Conservation (phyloP, 2,329 filamentous ascomycete species). For the Ustulina deusta region DNA sequence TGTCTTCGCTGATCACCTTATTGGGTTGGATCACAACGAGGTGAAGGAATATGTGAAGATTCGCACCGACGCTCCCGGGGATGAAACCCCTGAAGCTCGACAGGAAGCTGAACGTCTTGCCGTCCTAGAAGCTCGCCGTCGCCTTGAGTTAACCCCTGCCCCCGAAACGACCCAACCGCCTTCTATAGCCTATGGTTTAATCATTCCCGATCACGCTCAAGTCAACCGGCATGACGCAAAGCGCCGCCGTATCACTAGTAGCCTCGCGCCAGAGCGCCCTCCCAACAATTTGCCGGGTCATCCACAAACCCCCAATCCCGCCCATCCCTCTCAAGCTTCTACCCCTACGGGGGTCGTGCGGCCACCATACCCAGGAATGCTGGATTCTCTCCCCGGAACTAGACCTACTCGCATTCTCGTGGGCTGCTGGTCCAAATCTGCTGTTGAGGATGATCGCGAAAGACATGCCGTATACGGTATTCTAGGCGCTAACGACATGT, state of each 20-base stretch:
- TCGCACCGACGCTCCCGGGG: conserved; percentile 54
- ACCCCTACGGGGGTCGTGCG: conserved; percentile 21
- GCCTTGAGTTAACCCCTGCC: conserved; percentile 58
- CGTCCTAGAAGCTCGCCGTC: conserved; percentile 60
- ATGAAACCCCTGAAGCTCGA: conserved; percentile 55
- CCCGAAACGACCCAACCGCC: conserved; percentile 58
- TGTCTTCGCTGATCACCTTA: conserved; percentile 68
- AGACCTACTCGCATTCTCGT: conserved; percentile 69
- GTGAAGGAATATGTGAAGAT: conserved; percentile 73
- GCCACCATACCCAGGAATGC: conserved; percentile 34
- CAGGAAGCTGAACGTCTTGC: conserved; percentile 57
- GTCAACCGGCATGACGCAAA: conserved; percentile 57
- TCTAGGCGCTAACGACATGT: conserved; percentile 72
- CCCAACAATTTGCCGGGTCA: conserved; percentile 16
- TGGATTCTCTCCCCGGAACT: conserved; percentile 58
- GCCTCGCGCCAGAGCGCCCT: conserved; percentile 50
- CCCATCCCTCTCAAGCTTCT: conserved; percentile 9
- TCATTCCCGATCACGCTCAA: conserved; percentile 60
- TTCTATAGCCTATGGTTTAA: conserved; percentile 64
- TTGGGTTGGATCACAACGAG: conserved; percentile 66
- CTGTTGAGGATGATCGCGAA: conserved; percentile 59
- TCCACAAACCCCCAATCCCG: conserved; percentile 13
- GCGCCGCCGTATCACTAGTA: conserved; percentile 59
- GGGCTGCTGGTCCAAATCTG: conserved; percentile 70
- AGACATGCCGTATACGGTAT: conserved; percentile 74